Evolutionary conservation across 768 basidiomycete species (phyloP).

Genomic region (Cystobasidium onofrii): DNA sequence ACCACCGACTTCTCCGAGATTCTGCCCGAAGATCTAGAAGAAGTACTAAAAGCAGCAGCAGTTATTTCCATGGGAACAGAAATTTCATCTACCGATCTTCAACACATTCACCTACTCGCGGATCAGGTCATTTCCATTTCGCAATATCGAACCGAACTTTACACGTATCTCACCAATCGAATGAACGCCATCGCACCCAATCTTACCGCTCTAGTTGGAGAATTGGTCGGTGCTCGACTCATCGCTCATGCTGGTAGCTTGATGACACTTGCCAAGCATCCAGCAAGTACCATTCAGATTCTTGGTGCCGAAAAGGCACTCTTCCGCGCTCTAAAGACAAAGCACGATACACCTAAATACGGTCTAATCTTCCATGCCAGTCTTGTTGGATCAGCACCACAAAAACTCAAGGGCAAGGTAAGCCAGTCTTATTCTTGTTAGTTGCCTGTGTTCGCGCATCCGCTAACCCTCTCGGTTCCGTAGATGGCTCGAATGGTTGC

Average conservation of each 20-base stretch:
- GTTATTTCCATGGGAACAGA: slow-evolving; percentile 99
- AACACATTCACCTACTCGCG: slow-evolving; percentile 92
- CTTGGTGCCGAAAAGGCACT: slow-evolving; percentile 52
- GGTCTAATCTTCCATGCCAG: slow-evolving; percentile 99
- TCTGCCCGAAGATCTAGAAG: slow-evolving; percentile 95
- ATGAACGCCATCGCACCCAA: slow-evolving; percentile 99
- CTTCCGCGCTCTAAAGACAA: slow-evolving; percentile 51
- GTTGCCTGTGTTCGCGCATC: neutral
- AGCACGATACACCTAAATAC: slow-evolving; percentile 64
- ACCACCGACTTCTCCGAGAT: slow-evolving; percentile 76
- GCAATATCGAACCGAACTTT: slow-evolving; percentile 84
- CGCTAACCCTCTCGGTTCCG: neutral
- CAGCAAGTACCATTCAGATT: slow-evolving; percentile 51
- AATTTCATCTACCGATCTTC: slow-evolving; percentile 90
- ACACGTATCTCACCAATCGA: slow-evolving; percentile 92
- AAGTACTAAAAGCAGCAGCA: slow-evolving; percentile 84
- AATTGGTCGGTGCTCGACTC: slow-evolving; percentile 65
- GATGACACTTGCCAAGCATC: slow-evolving; percentile 50
- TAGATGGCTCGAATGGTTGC: slow-evolving; percentile 99
- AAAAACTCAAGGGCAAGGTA: slow-evolving; percentile 94
- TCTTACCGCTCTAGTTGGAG: slow-evolving; percentile 73
- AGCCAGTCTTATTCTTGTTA: slow-evolving; percentile 34
- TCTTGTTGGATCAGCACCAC: slow-evolving; percentile 90
- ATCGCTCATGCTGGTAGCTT: slow-evolving; percentile 55
- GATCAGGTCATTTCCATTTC: slow-evolving; percentile 98